phyloP scores from a whole-genome alignment of 768 basidiomycete species.

The Panaeolus cyanescens region DNA sequence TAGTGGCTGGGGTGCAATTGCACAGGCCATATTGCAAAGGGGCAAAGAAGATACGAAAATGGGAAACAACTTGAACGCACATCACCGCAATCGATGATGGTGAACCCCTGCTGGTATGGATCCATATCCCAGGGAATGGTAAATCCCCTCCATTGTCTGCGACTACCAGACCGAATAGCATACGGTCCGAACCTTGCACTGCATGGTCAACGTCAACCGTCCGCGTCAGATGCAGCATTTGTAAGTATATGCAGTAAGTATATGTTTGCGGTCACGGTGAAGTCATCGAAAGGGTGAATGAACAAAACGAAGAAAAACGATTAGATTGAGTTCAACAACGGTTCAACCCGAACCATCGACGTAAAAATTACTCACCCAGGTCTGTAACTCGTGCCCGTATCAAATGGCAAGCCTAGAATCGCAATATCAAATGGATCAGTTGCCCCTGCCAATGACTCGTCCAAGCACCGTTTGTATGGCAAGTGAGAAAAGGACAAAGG shows the following conservation, averaged over 20 bases:
- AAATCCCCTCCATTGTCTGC: conserved; percentile 65
- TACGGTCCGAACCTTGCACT: conserved; percentile 89
- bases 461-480: conserved; percentile 72
- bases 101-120: conserved; percentile 59
- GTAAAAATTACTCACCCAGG: conserved; percentile 41
- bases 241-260: neutral
- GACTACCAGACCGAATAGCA: conserved; percentile 80
- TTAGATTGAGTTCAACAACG: neutral
- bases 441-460: conserved; percentile 44
- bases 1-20: neutral
- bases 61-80: conserved; percentile 35
- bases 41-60: neutral
- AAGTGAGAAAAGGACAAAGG: conserved; percentile 84
- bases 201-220: no score
- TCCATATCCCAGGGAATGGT: conserved; percentile 73
- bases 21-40: neutral
- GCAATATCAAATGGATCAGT: conserved; percentile 68
- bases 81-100: conserved; percentile 84
- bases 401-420: conserved; percentile 79
- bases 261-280: conserved; percentile 21
- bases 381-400: conserved; percentile 68
- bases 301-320: neutral
- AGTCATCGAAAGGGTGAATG: neutral
- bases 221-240: no score
- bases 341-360: neutral